Base-by-base conservation (phyloP, 768 basidiomycete species). In the Pulveroboletus ravenelii region DNA sequence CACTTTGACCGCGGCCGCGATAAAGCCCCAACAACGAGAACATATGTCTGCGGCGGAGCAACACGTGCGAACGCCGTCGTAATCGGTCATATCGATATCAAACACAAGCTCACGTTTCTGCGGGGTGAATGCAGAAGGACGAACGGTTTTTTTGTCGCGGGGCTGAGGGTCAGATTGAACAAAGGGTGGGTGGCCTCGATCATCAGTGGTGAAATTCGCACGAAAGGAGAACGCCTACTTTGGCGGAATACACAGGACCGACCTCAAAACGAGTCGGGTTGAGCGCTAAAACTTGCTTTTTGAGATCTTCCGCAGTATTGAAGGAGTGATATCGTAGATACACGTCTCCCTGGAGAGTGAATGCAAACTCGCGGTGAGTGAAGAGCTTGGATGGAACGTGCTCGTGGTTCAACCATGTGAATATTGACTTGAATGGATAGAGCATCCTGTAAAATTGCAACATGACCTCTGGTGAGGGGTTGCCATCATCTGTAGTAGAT, bases 21-120 rank as follows among this genome's bases (percentile, higher is more conserved):
- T 97, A 72, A 93, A 99, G 2, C 76, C 80, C 96, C 96, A 99
- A 70, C 96, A 99, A 36, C 84, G 79, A 54, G 77, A 79, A 72
- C 96, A 99, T 68, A 99, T 95, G 49, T 80, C 84, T 40, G 93
- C 90, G 42, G 81, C 89, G 12, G 85, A 84, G 72, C 96, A 98
- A 70, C 96, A 99, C 1, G 93, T 97, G 42, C 96, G 85, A 61
- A 98, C 81, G 40, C 84, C 76, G 66, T 99, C 95, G 71, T 98
- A 99, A 71, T 99, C 96, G 14, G 96, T 95, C 96, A 99, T 97
- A 70, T 99, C 96, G 65, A 99, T 97, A 81, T 99, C 96, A 66
- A 99, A 96, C 1, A 98, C 95, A 38, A 99, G 85, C 66, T 98
- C 96, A 51, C 96, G 86, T 55, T 82, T 79, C 31, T 80, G 66